Evolutionary conservation across 2,329 filamentous ascomycete species (phyloP).

Genomic region (Phoma sp.): DNA sequence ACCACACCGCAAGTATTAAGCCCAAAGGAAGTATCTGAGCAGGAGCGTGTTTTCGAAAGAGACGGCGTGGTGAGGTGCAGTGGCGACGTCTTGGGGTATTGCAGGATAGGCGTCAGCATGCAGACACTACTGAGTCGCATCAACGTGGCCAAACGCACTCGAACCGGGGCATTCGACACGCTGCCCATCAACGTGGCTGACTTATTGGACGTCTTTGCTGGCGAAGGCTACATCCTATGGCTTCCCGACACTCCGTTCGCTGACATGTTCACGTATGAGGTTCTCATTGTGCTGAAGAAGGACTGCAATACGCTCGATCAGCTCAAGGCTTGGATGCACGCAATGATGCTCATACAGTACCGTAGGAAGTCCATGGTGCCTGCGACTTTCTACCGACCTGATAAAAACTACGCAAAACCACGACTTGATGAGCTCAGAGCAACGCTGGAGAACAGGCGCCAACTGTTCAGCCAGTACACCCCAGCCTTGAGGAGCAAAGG

Average conservation of each 20-base stretch:
- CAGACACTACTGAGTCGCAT: slow-evolving; percentile 42
- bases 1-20: slow-evolving; percentile 59
- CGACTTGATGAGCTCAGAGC: slow-evolving; percentile 51
- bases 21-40: slow-evolving; percentile 69
- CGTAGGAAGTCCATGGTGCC: too few relatives aligned
- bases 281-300: slow-evolving; percentile 70
- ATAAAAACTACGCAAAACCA: background rate
- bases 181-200: slow-evolving; percentile 52
- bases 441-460: slow-evolving; percentile 48
- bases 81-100: slow-evolving; percentile 60
- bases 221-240: slow-evolving; percentile 69
- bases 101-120: slow-evolving; percentile 62
- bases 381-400: background rate
- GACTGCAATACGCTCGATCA: slow-evolving; percentile 59
- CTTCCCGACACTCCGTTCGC: slow-evolving; percentile 32
- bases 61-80: slow-evolving; percentile 71
- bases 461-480: slow-evolving; percentile 57
- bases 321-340: slow-evolving; percentile 69
- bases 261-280: slow-evolving; percentile 43
- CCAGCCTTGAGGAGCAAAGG: slow-evolving; percentile 57
- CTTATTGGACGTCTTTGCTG: slow-evolving; percentile 60
- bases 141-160: slow-evolving; percentile 26
- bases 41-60: slow-evolving; percentile 66
- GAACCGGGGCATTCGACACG: slow-evolving; percentile 36
- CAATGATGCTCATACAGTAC: slow-evolving; percentile 58